Percentiles rank a stretch among this genome's conserved stretches.
Evolutionary conservation across 257 asterid genomes (phyloP).

Genomic region (Solanum sitiens): DNA sequence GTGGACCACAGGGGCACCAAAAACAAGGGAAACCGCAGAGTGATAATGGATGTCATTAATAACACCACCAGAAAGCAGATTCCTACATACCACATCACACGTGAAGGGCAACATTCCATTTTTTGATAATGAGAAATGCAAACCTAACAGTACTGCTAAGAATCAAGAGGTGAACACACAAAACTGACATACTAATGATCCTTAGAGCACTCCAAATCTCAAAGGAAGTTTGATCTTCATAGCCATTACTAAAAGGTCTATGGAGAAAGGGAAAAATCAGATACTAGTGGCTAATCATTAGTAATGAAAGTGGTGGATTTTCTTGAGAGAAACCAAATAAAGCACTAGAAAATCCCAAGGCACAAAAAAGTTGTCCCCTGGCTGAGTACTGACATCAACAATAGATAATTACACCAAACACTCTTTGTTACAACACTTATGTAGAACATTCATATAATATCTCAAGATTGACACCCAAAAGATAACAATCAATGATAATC

Average conservation of each 20-base stretch:
- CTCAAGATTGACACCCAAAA: not conserved
- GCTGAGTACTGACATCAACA: not conserved
- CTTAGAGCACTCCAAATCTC: not conserved
- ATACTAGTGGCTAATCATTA: not conserved
- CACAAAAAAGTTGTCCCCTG: not conserved
- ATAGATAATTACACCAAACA: not conserved
- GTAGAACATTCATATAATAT: not conserved
- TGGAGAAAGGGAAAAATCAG: not conserved
- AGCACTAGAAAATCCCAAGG: not conserved
- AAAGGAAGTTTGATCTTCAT: not conserved
- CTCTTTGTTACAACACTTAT: not conserved
- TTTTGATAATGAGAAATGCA: not conserved
- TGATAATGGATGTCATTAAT: not conserved
- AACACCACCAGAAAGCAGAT: not conserved
- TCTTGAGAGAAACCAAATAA: not conserved
- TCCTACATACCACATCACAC: not conserved
- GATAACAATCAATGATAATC: not conserved
- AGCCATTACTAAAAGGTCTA: not conserved
- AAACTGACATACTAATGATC: not conserved
- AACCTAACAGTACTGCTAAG: not conserved
- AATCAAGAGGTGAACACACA: not conserved
- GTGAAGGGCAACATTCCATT: not conserved
- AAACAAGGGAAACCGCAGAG: not conserved
- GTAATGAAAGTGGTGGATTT: not conserved
- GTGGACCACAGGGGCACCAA: not conserved